phyloP scores from a whole-genome alignment of 139 green algal genomes.

The Trebouxia sp. region DNA sequence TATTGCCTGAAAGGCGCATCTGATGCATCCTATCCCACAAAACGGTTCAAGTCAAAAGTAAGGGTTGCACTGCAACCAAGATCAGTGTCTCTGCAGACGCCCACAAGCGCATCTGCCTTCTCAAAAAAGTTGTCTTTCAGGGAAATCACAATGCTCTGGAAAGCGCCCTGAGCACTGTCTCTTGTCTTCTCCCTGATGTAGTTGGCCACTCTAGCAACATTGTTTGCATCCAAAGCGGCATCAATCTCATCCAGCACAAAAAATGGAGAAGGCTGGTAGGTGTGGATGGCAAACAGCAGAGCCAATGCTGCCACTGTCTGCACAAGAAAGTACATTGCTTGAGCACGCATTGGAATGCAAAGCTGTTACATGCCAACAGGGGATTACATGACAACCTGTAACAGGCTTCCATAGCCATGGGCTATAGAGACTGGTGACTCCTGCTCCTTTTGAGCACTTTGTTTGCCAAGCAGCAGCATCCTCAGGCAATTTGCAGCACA shows the following conservation, averaged over 20 bases:
- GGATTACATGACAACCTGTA: too few relatives aligned
- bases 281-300: constrained; percentile 97
- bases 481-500: too few relatives aligned
- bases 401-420: too few relatives aligned
- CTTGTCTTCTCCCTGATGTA: constrained; percentile 87
- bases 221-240: constrained; percentile 92
- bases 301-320: constrained; percentile 95
- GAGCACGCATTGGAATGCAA: too few relatives aligned
- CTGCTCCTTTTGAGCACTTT: too few relatives aligned
- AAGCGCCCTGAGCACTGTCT: constrained; percentile 21
- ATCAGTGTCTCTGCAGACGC: constrained; percentile 74
- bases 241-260: constrained; percentile 98
- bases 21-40: background rate
- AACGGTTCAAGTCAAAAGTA: constrained; percentile 80
- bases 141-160: constrained; percentile 87
- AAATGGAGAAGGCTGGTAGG: constrained; percentile 90
- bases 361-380: too few relatives aligned
- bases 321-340: too few relatives aligned
- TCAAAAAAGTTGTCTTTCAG: constrained; percentile 98
- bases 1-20: background rate
- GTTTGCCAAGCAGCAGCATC: too few relatives aligned
- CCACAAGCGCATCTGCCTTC: constrained; percentile 93
- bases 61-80: constrained; percentile 60
- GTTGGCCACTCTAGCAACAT: constrained; percentile 89
- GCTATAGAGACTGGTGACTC: too few relatives aligned